phyloP scores from a whole-genome alignment of 768 basidiomycete genomes.

The Amanita molliuscula region DNA sequence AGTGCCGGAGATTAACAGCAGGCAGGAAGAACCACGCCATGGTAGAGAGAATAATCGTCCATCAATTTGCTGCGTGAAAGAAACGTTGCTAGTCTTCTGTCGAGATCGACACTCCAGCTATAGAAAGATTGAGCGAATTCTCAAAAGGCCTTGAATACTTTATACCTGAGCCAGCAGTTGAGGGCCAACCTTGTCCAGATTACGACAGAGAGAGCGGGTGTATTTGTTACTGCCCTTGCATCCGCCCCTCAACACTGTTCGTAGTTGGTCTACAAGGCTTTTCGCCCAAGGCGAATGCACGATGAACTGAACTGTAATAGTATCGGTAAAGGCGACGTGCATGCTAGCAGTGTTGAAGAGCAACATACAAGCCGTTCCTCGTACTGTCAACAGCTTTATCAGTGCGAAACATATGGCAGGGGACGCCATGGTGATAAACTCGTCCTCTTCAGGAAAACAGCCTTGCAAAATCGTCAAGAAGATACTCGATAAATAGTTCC shows the following conservation, averaged over 20 bases:
- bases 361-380: constrained; percentile 17
- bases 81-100: background rate
- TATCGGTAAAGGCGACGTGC: background rate
- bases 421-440: constrained; percentile 38
- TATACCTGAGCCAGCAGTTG: background rate
- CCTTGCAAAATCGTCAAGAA: constrained; percentile 37
- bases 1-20: background rate
- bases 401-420: constrained; percentile 43
- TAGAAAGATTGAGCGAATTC: background rate
- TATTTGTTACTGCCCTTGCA: background rate
- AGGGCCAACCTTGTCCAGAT: background rate
- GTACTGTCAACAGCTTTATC: constrained; percentile 21
- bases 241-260: constrained; percentile 12
- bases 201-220: background rate
- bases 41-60: background rate
- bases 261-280: constrained; percentile 30
- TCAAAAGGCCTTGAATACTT: background rate
- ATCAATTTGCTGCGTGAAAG: background rate
- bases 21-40: background rate
- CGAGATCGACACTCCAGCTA: background rate
- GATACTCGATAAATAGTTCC: constrained; percentile 41
- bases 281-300: constrained; percentile 41
- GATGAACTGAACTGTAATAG: constrained; percentile 16
- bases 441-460: constrained; percentile 36
- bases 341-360: background rate